Evolutionary conservation across 2,329 filamentous ascomycete genomes (phyloP).

Genomic region (Colletotrichum simmondsii): DNA sequence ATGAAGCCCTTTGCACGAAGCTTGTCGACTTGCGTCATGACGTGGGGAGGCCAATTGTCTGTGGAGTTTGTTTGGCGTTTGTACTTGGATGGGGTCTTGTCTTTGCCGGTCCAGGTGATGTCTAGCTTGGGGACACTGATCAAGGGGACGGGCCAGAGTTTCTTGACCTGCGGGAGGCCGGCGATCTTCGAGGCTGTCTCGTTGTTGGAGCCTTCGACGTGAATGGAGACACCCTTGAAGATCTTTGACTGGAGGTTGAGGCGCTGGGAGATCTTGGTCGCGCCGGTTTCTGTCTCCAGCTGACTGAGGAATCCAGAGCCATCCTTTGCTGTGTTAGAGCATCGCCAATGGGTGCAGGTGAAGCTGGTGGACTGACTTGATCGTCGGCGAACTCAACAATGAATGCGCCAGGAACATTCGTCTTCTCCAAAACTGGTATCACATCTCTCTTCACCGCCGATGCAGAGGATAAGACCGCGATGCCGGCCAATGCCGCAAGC

Average conservation of each 20-base stretch:
- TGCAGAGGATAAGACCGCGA: neutral
- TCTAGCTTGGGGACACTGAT: conserved; percentile 52
- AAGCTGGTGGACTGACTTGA: conserved; percentile 47
- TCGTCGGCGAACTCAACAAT: conserved; percentile 64
- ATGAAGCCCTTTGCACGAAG: conserved; percentile 58
- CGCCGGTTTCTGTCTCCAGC: conserved; percentile 25
- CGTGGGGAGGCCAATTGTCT: conserved; percentile 57
- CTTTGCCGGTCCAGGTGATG: conserved; percentile 53
- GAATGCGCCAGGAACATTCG: conserved; percentile 59
- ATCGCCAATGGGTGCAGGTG: neutral
- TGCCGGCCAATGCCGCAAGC: conserved; percentile 14
- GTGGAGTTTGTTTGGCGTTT: conserved; percentile 41
- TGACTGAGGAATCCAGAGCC: conserved; percentile 22
- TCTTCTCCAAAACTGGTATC: conserved; percentile 29
- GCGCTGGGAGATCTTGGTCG: conserved; percentile 34
- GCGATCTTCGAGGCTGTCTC: conserved; percentile 54
- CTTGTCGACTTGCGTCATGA: conserved; percentile 67
- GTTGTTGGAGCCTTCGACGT: conserved; percentile 56
- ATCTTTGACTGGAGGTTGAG: conserved; percentile 36
- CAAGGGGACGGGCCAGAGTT: conserved; percentile 59
- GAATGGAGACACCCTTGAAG: conserved; percentile 62
- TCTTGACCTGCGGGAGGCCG: conserved; percentile 56
- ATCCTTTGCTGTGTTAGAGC: conserved; percentile 4
- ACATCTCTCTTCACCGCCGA: neutral
- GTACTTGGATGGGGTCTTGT: neutral